Evolutionary conservation across 371 early-diverging fungal species (phyloP).

Genomic region (Amoeboaphelidium protococcarum): DNA sequence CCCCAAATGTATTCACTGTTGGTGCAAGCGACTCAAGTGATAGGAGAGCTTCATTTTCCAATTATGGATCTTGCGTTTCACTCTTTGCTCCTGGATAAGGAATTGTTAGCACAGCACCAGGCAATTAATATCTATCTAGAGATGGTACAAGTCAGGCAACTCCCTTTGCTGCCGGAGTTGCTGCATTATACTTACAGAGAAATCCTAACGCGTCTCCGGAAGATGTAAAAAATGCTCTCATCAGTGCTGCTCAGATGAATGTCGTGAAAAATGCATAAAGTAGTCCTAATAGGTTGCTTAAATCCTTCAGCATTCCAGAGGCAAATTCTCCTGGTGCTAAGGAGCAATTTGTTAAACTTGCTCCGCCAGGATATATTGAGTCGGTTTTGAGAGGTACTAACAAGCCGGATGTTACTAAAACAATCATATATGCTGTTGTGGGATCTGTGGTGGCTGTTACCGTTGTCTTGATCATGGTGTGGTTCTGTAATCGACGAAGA

Average conservation of each 20-base stretch:
- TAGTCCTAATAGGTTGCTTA: not conserved
- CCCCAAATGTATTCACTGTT: slow-evolving; percentile 19
- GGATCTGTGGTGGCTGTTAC: too few species aligned
- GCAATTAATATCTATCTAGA: not conserved
- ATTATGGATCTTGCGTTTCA: not conserved
- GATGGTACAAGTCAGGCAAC: slow-evolving; percentile 1
- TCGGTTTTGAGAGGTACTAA: too few species aligned
- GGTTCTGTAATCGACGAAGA: too few species aligned
- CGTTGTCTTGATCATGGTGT: too few species aligned
- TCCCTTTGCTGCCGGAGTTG: slow-evolving; percentile 1
- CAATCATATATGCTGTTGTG: too few species aligned
- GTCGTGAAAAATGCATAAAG: not conserved
- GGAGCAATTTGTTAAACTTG: not conserved
- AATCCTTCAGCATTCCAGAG: not conserved
- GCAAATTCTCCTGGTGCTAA: not conserved
- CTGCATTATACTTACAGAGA: not conserved
- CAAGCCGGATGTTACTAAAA: too few species aligned
- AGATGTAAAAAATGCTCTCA: not conserved
- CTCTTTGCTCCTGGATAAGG: not conserved
- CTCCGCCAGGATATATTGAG: too few species aligned
- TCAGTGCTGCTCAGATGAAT: not conserved
- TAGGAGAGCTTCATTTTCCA: not conserved
- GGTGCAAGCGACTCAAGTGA: slow-evolving; percentile 7
- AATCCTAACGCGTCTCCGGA: not conserved
- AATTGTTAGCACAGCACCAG: not conserved